Evolutionary conservation across 371 early-diverging fungal species (phyloP), one percentile per base, ranked within the genome.

Genomic region (Nematocida minor): DNA sequence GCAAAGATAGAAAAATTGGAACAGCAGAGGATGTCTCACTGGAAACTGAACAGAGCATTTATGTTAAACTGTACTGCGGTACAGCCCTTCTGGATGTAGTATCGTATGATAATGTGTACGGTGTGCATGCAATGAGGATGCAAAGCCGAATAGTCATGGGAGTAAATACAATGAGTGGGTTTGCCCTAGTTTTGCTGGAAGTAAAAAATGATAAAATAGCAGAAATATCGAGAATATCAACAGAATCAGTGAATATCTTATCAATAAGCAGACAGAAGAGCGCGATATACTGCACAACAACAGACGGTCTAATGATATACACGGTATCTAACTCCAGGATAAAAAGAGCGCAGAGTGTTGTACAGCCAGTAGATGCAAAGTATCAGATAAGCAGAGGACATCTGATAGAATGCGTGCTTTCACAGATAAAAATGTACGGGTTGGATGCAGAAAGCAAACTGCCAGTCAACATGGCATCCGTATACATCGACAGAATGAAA

Each of bases 401-500:
- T 34, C 4, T 57, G 57, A 36, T 57, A 4, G 57, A 57, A 34
- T 57, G 36, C 27, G 31, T 22, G 14, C 34, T 57, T 11, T 31
- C 36, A 11, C 57, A 38, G 1, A 57, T 57, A 11, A 57, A 16
- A 41, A 40, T 34, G 51, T 25, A 41, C 55, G 32, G 0, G 32
- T 16, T 31, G 16, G 34, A 31, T 18, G 27, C 14, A 32, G 40
- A 55, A 40, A 51, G 22, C 2, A 1, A 1, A n/a, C n/a, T 22
- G n/a, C 9, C 7, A 9, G 32, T 18, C 29, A 27, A 32, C 22
- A 7, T 51, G 7, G 34, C 18, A 14, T 14, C 25, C 9, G 18
- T 51, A 18, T 66, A 49, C 29, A n/a, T 66, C 9, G 66, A 66
- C 44, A 47, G 49, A 44, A 38, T 34, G 18, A 66, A 34, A 51